Conservation (phyloP, 306 rosid species). For the Begonia peltatifolia region DNA sequence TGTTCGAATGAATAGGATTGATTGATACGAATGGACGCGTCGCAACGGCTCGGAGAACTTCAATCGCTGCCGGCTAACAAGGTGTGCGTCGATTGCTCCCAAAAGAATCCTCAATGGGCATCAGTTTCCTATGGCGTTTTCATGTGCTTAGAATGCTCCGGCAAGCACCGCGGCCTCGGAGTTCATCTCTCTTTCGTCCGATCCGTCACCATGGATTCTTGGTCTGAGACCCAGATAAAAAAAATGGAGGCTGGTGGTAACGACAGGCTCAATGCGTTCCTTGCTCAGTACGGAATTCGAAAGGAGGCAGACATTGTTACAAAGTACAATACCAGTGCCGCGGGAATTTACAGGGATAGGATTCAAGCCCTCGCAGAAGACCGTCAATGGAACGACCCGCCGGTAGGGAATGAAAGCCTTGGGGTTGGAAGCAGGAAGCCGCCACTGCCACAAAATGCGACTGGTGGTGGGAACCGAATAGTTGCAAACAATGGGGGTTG, state of each 20-base stretch:
- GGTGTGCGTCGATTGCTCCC: constrained; percentile 87
- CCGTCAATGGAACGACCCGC: constrained; percentile 86
- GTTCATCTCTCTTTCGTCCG: constrained; percentile 87
- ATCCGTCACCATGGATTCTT: constrained; percentile 90
- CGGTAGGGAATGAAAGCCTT: constrained; percentile 47
- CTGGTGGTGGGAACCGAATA: constrained; percentile 4
- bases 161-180: constrained; percentile 91
- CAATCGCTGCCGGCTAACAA: constrained; percentile 68
- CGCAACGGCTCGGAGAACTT: constrained; percentile 80
- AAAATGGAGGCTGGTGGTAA: constrained; percentile 95
- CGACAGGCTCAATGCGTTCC: constrained; percentile 61
- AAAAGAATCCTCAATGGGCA: constrained; percentile 98
- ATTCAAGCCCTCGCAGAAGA: constrained; percentile 85
- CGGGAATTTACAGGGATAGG: constrained; percentile 67
- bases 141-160: constrained; percentile 98
- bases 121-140: constrained; percentile 92
- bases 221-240: constrained; percentile 95
- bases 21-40: constrained; percentile 48
- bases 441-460: constrained; percentile 31
- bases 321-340: constrained; percentile 81
- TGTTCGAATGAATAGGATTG: no score
- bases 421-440: constrained; percentile 45
- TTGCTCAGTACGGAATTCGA: constrained; percentile 50
- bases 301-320: constrained; percentile 74
- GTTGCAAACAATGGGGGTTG: constrained; percentile 30